Base-by-base conservation (phyloP, 176 grass and related monocot species). In the Lolium multiflorum region DNA sequence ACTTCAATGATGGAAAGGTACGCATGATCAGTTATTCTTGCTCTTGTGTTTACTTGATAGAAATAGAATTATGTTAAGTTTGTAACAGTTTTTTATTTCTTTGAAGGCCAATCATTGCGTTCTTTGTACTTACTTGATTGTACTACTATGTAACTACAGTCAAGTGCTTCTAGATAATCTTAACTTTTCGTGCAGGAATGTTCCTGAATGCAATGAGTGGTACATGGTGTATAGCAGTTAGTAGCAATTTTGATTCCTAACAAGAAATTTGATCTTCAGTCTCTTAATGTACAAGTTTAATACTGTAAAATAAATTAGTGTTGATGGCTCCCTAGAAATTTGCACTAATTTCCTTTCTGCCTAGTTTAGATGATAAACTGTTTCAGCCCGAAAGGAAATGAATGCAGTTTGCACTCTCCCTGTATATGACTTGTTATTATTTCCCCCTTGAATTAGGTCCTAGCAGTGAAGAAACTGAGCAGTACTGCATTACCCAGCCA, bases 1-100 rank as follows among this genome's bases (percentile, higher is more conserved):
- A 95, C 58, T 98, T 95, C 73, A 86, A 51, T 83, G 91, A 95
- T 78, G 91, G 91, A 91, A 98, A 98, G 96, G 96, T 98, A 87
- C 15, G 39, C 12, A 25, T 51, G 77, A 25, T 74, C 26, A 56
- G 15, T 52, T 37, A 44, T 64, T 81, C 6, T 38, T 55, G 11
- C 11, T 54, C 10, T 26, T 43, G 12, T 35, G 41, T n/a, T 20
- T 75, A 41, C 7, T 10, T 7, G 31, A 44, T 18, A 76, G 41
- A 10, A 37, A 44, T 18, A 76, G 41, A 10, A 37, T 52, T 68
- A 26, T 21, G 2, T 43, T 13, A 46, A 44, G 35, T 55, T 69
- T 44, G 4, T 25, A 18, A 15, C 11, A 67, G 13, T 24, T 66
- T 71, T 24, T 83, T 39, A 59, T 1, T 9, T 59, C n/a, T 44